Evolutionary conservation across 225 moss, liverwort and hornwort species (phyloP).

Genomic region (Sphagnum contortum): DNA sequence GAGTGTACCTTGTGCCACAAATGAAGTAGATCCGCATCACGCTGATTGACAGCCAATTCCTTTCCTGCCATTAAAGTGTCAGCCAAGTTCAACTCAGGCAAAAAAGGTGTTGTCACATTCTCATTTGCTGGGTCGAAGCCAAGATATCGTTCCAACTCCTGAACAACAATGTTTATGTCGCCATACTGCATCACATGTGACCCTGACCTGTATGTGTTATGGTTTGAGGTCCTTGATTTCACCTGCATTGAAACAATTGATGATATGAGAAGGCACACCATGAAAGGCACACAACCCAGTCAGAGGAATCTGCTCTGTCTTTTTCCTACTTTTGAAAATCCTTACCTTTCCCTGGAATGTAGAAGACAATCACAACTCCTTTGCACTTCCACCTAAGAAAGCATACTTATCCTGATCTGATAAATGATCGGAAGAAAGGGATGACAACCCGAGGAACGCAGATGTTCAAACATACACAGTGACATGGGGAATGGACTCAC

Average conservation of each 20-base stretch:
- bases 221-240: constrained; percentile 42
- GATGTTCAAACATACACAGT: not conserved
- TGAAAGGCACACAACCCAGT: too few relatives aligned
- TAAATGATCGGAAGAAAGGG: not conserved
- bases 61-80: constrained; percentile 1
- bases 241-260: constrained; percentile 14
- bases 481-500: constrained; percentile 31
- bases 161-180: constrained; percentile 17
- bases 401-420: not conserved
- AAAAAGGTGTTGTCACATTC: constrained; percentile 15
- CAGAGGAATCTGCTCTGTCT: not conserved
- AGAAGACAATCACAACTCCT: not conserved
- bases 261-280: not conserved
- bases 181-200: constrained; percentile 58
- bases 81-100: constrained; percentile 4
- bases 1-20: constrained; percentile 39
- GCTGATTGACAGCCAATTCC: constrained; percentile 16
- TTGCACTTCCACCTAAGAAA: not conserved
- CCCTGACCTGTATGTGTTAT: constrained; percentile 29
- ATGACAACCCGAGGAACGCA: not conserved
- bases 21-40: constrained; percentile 50
- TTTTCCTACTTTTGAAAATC: not conserved
- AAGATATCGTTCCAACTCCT: constrained; percentile 24
- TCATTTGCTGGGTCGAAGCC: constrained; percentile 41
- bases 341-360: not conserved